A percentile compares a stretch with the other conserved stretches of the same genome.
Conservation (phyloP, 176 grass and related monocot species). For the Hordeum vulgare region MorexV3_pseudomolecules_assembly NC_058523.1:12541343-12541842, state of each 20-base stretch:
- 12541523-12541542: slow-evolving; percentile 94
- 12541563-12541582: slow-evolving; percentile 81
- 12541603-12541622: slow-evolving; percentile 75
- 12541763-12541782: slow-evolving; percentile 49
- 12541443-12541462: neutral
- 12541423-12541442: neutral
- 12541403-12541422: neutral
- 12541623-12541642: slow-evolving; percentile 44
- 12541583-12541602: slow-evolving; percentile 86
- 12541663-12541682: neutral
- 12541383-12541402: neutral
- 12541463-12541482: neutral
- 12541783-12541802: slow-evolving; percentile 10
- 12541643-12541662: neutral
- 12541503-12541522: slow-evolving; percentile 53
- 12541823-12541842: slow-evolving; percentile 72
- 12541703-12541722: slow-evolving; percentile 67
- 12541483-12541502: neutral
- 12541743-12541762: slow-evolving; percentile 27
- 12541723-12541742: slow-evolving; percentile 47
- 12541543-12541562: slow-evolving; percentile 67
- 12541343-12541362: neutral
- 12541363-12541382: neutral
- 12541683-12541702: neutral
- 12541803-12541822: neutral